These are phyloP conservation scores for Pseudocercospora macadamiae DNA, from an alignment of 2,329 filamentous ascomycete genomes.

Conservation along the genomic window DNA sequence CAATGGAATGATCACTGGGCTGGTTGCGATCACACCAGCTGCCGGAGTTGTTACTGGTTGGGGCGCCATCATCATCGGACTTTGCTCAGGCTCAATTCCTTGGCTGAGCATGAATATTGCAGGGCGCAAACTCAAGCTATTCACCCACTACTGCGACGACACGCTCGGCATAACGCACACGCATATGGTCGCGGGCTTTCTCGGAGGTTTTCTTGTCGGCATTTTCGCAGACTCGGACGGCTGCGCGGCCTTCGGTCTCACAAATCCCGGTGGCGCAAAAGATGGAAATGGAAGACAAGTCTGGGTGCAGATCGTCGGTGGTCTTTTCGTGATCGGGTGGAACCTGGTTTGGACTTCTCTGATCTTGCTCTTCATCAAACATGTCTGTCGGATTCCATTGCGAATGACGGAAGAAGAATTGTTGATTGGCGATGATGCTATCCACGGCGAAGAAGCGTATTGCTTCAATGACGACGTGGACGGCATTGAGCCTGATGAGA, in stretches of 20 bases:
- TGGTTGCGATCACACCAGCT: slow-evolving; percentile 57
- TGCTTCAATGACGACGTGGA: slow-evolving; percentile 31
- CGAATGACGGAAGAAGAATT: slow-evolving; percentile 53
- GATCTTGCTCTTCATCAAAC: slow-evolving; percentile 56
- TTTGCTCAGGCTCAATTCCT: slow-evolving; percentile 49
- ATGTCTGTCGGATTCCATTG: slow-evolving; percentile 52
- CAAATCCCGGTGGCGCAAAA: slow-evolving; percentile 53
- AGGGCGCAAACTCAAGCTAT: slow-evolving; percentile 57
- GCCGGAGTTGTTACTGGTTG: slow-evolving; percentile 56
- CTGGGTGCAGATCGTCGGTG: slow-evolving; percentile 54
- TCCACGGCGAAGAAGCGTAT: slow-evolving; percentile 53
- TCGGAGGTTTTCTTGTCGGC: slow-evolving; percentile 52
- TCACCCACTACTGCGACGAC: slow-evolving; percentile 59
- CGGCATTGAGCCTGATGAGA: slow-evolving; percentile 21
- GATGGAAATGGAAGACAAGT: slow-evolving; percentile 56
- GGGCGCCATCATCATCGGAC: slow-evolving; percentile 54
- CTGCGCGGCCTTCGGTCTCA: slow-evolving; percentile 50
- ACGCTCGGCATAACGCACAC: slow-evolving; percentile 55
- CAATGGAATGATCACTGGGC: slow-evolving; percentile 57
- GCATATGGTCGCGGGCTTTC: slow-evolving; percentile 51
- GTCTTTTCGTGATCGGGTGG: slow-evolving; percentile 54
- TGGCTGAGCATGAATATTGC: slow-evolving; percentile 56
- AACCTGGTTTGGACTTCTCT: slow-evolving; percentile 55
- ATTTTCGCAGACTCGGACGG: slow-evolving; percentile 54
- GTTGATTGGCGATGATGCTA: slow-evolving; percentile 51